Evolutionary conservation across 495 filamentous ascomycete genomes (phyloP), one percentile per base, ranked within the genome.

Genomic region (Penicillium pulvis): DNA sequence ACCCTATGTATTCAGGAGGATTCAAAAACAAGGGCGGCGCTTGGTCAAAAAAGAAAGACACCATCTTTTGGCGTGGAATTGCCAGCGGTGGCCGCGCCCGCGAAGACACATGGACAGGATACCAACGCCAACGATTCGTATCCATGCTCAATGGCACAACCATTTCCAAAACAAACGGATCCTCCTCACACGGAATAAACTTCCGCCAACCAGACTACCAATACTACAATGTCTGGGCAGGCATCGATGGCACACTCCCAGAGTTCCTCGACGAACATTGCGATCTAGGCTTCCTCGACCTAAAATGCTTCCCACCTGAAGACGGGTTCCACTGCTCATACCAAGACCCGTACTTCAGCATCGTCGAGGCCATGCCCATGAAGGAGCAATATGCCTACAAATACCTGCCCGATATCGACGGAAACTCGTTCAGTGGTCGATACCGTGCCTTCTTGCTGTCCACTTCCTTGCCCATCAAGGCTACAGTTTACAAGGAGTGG

Each of bases 401-500:
- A 20, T 67, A 67, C 16, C 28, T 78, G 0, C 77, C 82, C 47
- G 82, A 86, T 56, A 61, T 83, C 2, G 83, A 86, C 64, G 83
- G 83, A 11, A 83, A 85, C 62, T 74, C 75, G 1, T 77, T 81
- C 51, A 79, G 74, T 4, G 82, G 79, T 3, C 70, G 84, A 1
- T 86, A 75, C 60, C 77, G 79, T 23, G 57, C 72, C 71, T 9
- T 72, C 84, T 7, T 66, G 84, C 20, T 71, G 73, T 3, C 76
- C 72, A 66, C 70, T 8, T 71, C 67, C 30, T 57, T 69, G 4
- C 73, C 74, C 1, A 57, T 86, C 30, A 85, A 84, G 55, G 63
- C 75, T 54, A 81, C 75, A 0, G 58, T 83, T 4, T 72, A 82
- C 39, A 66, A 74, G 19, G 83, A 86, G 66, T 86, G 83, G 83